Base-by-base conservation (phyloP, 2,329 filamentous ascomycete species). In the Phaeosphaeriaceae sp. region DNA sequence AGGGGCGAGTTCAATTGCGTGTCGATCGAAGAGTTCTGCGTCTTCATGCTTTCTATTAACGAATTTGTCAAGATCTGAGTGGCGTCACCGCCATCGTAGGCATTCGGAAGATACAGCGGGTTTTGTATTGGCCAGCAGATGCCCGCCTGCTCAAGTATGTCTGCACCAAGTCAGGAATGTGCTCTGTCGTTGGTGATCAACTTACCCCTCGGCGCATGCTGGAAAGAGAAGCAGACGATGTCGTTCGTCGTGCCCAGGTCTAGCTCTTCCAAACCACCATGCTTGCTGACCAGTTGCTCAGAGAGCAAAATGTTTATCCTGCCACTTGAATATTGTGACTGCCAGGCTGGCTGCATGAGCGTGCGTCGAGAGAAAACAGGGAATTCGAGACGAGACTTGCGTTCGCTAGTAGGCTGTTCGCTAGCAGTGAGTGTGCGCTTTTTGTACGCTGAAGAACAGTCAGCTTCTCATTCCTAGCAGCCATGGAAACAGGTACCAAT, bases 171-270 rank as follows among this genome's bases (percentile, higher is more conserved):
- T 66, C 20, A 62, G 59, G 20, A 2, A 5, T 17, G n/a, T n/a
- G n/a, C n/a, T n/a, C n/a, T n/a, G n/a, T n/a, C n/a, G n/a, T n/a
- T n/a, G n/a, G n/a, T n/a, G n/a, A n/a, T n/a, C 19, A 0, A 77
- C 83, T 65, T 80, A 94, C 92, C 84, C 54, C 91, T 78, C 1
- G 92, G 92, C 33, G 91, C 92, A 80, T 95, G 91, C 70, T 95
- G 91, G 68, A 96, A 96, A 1, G 92, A 89, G 76, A 96, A 95
- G 15, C 86, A 85, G 22, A 93, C 85, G 46, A 92, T 77, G 68
- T 93, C 91, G 70, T 89, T 90, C 61, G 91, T 80, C 42, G 87
- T 82, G 67, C 91, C 88, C 63, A 91, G 86, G 9, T 70, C 64
- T 1, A 66, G 22, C 7, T 68, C 65, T 6, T 69, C 68, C 27